Evolutionary conservation across 1,284 basidiomycete species (phyloP).

Genomic region (Puccinia triticina): DNA sequence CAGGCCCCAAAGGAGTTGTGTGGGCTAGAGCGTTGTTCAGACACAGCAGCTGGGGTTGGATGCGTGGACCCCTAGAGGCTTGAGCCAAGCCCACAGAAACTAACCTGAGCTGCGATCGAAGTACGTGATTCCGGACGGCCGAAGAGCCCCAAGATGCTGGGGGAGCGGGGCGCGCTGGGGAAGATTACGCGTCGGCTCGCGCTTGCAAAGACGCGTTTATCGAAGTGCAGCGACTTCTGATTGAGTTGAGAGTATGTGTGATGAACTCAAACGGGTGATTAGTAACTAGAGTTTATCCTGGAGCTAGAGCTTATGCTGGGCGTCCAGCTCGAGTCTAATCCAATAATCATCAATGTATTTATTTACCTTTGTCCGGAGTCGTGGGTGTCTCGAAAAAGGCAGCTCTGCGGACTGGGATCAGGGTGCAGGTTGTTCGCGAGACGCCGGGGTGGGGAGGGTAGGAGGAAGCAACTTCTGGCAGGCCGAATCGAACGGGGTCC

Average conservation of each 20-base stretch:
- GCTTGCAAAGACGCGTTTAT: not conserved
- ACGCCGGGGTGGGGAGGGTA: too few relatives aligned
- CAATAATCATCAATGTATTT: too few relatives aligned
- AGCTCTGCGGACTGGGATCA: too few relatives aligned
- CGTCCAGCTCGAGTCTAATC: not conserved
- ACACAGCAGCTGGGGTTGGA: too few relatives aligned
- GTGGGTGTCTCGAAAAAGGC: too few relatives aligned
- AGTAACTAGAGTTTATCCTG: not conserved
- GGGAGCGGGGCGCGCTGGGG: not conserved
- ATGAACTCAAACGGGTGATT: not conserved
- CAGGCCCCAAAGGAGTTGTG: too few relatives aligned
- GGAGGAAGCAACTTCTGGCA: not conserved
- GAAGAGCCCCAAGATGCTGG: not conserved
- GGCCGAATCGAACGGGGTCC: not conserved
- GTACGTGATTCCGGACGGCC: not conserved
- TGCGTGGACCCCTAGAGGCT: too few relatives aligned
- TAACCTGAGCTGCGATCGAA: not conserved
- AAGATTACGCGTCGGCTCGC: not conserved
- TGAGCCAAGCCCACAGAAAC: not conserved
- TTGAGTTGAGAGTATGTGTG: not conserved
- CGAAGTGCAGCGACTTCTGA: not conserved
- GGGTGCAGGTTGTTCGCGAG: too few relatives aligned
- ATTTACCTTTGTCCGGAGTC: too few relatives aligned
- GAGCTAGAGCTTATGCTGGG: not conserved
- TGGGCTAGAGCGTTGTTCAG: too few relatives aligned